A percentile compares a stretch with the other conserved stretches of the same genome.
Conservation (phyloP, 352 stramenopile species). For the Globisporangium rhizosaccharum region DNA sequence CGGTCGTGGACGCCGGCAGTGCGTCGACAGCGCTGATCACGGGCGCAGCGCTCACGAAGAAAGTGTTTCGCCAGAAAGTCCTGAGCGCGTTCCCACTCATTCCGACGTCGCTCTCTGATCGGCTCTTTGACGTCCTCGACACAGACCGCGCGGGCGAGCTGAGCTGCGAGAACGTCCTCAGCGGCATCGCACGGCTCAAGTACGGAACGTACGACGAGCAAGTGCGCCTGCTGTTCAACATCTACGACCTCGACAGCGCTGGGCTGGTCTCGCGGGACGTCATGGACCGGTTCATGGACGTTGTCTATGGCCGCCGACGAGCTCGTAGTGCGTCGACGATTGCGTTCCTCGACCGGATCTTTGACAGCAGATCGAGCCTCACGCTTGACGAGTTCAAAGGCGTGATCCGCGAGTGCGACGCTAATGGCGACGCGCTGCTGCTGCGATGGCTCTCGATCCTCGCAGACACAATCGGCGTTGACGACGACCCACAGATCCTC, state of each 20-base stretch:
- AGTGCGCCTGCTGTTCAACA: conserved; percentile 71
- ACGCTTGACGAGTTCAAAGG: conserved; percentile 60
- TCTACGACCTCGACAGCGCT: conserved; percentile 75
- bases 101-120: conserved; percentile 74
- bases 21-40: too few species aligned
- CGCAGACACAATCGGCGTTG: conserved; percentile 52
- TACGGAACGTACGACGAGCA: conserved; percentile 69
- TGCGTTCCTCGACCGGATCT: conserved; percentile 53
- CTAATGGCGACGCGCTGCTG: conserved; percentile 43
- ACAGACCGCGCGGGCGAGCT: conserved; percentile 57
- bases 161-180: conserved; percentile 56
- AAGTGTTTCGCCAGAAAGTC: conserved; percentile 77
- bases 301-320: conserved; percentile 67
- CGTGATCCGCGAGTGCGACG: conserved; percentile 51
- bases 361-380: conserved; percentile 32
- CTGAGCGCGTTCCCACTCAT: conserved; percentile 75
- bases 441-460: conserved; percentile 62
- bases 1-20: not conserved
- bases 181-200: conserved; percentile 70
- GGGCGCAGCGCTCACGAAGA: conserved; percentile 39
- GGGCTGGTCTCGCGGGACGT: conserved; percentile 62
- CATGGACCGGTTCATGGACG: conserved; percentile 79
- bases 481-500: conserved; percentile 70
- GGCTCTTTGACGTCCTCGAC: conserved; percentile 82
- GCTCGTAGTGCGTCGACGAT: conserved; percentile 39